phyloP scores from a whole-genome alignment of 371 early-diverging fungal genomes.

The Dichotomocladium elegans region DNA sequence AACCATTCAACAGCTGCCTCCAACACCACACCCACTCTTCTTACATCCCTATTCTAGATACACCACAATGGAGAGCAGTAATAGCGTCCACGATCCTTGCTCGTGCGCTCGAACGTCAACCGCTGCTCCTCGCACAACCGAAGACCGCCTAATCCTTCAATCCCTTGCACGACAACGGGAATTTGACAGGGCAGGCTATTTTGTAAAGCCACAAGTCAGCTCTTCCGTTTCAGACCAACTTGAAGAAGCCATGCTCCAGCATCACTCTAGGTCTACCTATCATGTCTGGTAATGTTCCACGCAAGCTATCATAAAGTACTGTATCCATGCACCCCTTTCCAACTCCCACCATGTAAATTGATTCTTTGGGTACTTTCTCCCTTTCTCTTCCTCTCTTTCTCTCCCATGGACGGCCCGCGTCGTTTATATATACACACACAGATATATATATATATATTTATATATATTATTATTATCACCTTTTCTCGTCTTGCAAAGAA shows the following conservation, averaged over 20 bases:
- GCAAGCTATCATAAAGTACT: too few relatives aligned
- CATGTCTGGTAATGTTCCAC: slow-evolving; percentile 3
- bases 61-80: not conserved
- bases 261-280: slow-evolving; percentile 1
- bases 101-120: too few relatives aligned
- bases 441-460: not conserved
- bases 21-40: not conserved
- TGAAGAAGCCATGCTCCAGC: slow-evolving; percentile 7
- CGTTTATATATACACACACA: not conserved
- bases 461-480: not conserved
- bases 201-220: slow-evolving; percentile 8
- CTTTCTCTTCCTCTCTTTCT: not conserved
- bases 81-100: too few relatives aligned
- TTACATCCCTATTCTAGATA: not conserved
- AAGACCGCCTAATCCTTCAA: slow-evolving; percentile 19
- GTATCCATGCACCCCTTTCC: too few relatives aligned
- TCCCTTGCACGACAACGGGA: slow-evolving; percentile 27
- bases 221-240: not conserved
- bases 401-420: not conserved
- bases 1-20: slow-evolving; percentile 2
- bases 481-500: not conserved
- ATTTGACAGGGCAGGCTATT: slow-evolving; percentile 23
- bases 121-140: slow-evolving; percentile 5
- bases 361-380: too few relatives aligned
- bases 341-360: too few relatives aligned